Conservation (phyloP, 73 alveolate genomes). For the Breviolum minutum region DNA sequence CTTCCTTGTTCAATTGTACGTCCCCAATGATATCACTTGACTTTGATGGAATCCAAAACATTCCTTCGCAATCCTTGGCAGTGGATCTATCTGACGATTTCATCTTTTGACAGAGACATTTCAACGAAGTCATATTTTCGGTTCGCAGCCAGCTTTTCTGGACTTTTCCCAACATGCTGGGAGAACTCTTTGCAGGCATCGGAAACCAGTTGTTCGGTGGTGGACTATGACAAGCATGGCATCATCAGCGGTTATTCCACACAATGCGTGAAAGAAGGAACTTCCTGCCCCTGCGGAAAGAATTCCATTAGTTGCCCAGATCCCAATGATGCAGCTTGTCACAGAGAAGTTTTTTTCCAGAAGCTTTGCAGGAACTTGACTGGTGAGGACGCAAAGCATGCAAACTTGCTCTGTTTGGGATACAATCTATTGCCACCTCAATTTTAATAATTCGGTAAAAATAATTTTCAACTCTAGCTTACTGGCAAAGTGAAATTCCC, state of each 20-base stretch:
- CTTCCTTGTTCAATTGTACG: too few species aligned
- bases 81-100: background rate
- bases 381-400: too few species aligned
- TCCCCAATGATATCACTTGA: too few species aligned
- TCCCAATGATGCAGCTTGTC: conserved; percentile 52
- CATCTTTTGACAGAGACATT: background rate
- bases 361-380: too few species aligned
- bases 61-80: background rate
- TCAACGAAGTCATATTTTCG: background rate
- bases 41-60: too few species aligned
- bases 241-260: conserved; percentile 35
- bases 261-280: conserved; percentile 23
- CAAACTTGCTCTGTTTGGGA: too few species aligned
- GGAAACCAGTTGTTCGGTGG: background rate
- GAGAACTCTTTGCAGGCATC: conserved; percentile 21
- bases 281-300: conserved; percentile 81
- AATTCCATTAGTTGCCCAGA: conserved; percentile 83
- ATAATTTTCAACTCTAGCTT: background rate
- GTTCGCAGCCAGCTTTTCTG: background rate
- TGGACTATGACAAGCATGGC: conserved; percentile 53
- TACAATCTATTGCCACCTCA: background rate
- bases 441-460: background rate
- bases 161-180: background rate
- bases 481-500: background rate
- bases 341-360: too few species aligned